Conservation (phyloP, 169 alveolate species). For the Fabrea salina region DNA sequence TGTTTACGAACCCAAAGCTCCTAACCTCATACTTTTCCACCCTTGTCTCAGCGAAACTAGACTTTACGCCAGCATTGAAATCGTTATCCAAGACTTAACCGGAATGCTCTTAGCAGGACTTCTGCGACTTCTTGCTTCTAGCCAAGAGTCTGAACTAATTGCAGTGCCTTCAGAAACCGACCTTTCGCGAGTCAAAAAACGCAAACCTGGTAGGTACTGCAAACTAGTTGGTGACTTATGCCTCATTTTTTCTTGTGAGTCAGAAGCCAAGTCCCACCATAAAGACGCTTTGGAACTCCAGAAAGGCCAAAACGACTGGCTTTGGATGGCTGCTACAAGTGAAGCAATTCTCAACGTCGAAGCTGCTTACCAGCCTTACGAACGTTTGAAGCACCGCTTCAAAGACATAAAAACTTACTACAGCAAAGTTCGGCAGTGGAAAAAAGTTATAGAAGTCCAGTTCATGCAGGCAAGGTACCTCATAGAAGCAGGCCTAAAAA, state of each 20-base stretch:
- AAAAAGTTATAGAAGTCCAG: background rate
- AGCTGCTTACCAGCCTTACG: background rate
- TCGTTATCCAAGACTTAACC: slow-evolving; percentile 15
- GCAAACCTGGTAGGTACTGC: background rate
- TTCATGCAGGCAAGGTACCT: background rate
- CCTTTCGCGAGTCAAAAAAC: background rate
- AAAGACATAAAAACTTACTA: slow-evolving; percentile 5
- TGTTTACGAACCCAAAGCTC: slow-evolving; percentile 8
- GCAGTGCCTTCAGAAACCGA: background rate
- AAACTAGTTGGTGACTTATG: slow-evolving; percentile 8
- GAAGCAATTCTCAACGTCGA: background rate
- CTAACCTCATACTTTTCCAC: slow-evolving; percentile 15
- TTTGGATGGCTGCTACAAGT: slow-evolving; percentile 12
- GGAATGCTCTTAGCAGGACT: slow-evolving; percentile 4
- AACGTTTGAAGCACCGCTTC: background rate
- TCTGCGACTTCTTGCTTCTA: background rate
- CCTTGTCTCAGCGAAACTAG: background rate
- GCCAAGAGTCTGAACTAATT: background rate
- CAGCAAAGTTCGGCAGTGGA: background rate
- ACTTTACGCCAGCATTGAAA: background rate
- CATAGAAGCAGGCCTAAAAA: background rate
- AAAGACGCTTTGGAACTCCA: background rate
- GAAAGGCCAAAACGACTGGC: slow-evolving; percentile 2
- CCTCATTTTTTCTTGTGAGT: background rate
- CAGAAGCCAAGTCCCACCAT: background rate